Evolutionary conservation across 129 eudicot genomes (phyloP).

Genomic region (Silybum marianum): DNA sequence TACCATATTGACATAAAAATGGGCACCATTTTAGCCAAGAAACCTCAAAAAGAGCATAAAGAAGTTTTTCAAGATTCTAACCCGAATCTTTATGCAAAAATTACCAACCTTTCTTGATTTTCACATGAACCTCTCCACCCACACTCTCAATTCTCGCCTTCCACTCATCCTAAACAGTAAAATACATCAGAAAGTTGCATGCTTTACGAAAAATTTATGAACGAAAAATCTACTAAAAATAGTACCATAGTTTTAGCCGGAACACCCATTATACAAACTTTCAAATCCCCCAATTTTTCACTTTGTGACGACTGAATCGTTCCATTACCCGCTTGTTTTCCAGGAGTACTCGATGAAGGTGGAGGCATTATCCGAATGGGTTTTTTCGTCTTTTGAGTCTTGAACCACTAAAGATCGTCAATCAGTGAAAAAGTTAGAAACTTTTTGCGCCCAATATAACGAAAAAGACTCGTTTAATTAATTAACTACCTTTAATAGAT

Average conservation of each 20-base stretch:
- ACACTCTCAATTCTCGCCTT: slow-evolving; percentile 59
- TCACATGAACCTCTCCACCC: slow-evolving; percentile 74
- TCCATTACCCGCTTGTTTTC: slow-evolving; percentile 42
- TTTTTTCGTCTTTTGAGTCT: slow-evolving; percentile 71
- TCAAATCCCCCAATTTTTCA: slow-evolving; percentile 71
- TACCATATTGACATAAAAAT: slow-evolving; percentile 34
- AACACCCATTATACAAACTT: slow-evolving; percentile 60
- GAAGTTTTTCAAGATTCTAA: background rate
- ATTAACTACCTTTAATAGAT: slow-evolving; percentile 62
- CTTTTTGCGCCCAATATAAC: background rate
- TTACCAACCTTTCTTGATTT: slow-evolving; percentile 71
- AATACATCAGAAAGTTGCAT: background rate
- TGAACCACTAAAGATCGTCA: slow-evolving; percentile 68
- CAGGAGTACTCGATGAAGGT: slow-evolving; percentile 44
- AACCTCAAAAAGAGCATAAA: background rate
- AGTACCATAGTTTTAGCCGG: slow-evolving; percentile 58
- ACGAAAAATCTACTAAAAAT: background rate
- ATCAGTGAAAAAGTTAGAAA: slow-evolving; percentile 1
- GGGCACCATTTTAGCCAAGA: slow-evolving; percentile 7
- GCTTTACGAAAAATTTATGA: background rate
- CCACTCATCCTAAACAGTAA: slow-evolving; percentile 56
- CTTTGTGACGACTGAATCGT: slow-evolving; percentile 44
- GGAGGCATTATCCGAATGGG: slow-evolving; percentile 75
- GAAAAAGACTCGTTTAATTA: background rate
- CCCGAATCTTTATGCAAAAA: background rate